Conservation (phyloP, 352 stramenopile genomes). For the Phytopythium cucurbitacearum region DNA sequence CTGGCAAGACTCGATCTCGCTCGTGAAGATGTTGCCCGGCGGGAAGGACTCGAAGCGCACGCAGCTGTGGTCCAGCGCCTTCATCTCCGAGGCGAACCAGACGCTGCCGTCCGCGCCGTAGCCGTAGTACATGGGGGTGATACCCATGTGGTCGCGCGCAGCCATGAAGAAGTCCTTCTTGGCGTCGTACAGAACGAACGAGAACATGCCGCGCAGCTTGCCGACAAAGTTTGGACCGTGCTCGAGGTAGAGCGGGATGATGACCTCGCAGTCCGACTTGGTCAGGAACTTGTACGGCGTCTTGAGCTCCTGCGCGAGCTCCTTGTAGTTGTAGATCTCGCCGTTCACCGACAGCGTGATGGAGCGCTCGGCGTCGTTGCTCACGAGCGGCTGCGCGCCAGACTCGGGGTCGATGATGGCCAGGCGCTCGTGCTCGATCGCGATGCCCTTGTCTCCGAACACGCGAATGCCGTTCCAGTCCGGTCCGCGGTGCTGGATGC, state of each 20-base stretch:
- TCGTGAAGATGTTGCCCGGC: slow-evolving; percentile 88
- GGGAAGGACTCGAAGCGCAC: slow-evolving; percentile 88
- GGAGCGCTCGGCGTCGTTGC: slow-evolving; percentile 69
- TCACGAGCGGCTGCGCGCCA: slow-evolving; percentile 88
- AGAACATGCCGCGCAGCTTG: slow-evolving; percentile 97
- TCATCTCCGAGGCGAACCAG: slow-evolving; percentile 98
- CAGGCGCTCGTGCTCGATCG: slow-evolving; percentile 96
- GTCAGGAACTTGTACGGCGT: slow-evolving; percentile 93
- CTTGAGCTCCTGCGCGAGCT: slow-evolving; percentile 86
- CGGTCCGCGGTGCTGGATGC: slow-evolving; percentile 94
- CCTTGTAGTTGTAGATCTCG: slow-evolving; percentile 99
- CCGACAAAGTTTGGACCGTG: slow-evolving; percentile 88
- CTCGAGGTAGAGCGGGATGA: slow-evolving; percentile 95
- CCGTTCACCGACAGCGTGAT: slow-evolving; percentile 97
- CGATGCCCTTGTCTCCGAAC: slow-evolving; percentile 70
- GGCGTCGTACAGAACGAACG: slow-evolving; percentile 97
- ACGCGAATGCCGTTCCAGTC: slow-evolving; percentile 94
- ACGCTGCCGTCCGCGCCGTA: slow-evolving; percentile 96
- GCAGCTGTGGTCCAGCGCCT: slow-evolving; percentile 89
- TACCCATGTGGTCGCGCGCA: slow-evolving; percentile 97
- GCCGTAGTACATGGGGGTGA: slow-evolving; percentile 98
- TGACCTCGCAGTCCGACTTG: slow-evolving; percentile 97
- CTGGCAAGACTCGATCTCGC: slow-evolving; percentile 86
- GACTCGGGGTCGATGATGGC: slow-evolving; percentile 99
- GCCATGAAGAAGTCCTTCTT: slow-evolving; percentile 93